Evolutionary conservation across 1,139 yeast species (phyloP).

Genomic region (Suhomyces terraborum): DNA sequence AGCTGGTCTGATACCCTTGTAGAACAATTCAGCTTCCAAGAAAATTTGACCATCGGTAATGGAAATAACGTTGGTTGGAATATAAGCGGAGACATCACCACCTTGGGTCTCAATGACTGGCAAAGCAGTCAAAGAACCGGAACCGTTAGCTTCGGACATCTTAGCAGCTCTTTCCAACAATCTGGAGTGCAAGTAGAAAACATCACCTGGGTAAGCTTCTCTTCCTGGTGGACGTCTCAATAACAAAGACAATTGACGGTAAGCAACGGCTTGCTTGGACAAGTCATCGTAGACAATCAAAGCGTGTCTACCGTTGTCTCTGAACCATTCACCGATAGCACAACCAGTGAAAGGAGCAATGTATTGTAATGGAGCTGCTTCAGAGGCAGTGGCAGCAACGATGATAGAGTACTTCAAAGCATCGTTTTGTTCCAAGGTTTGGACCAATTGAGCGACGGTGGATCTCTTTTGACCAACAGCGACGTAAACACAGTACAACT

Average conservation of each 20-base stretch:
- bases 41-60: constrained; percentile 97
- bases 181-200: constrained; percentile 95
- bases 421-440: constrained; percentile 97
- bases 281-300: constrained; percentile 96
- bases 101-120: constrained; percentile 98
- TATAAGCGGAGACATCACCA: constrained; percentile 98
- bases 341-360: constrained; percentile 99
- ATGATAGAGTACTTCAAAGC: constrained; percentile 97
- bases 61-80: constrained; percentile 96
- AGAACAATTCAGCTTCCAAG: constrained; percentile 99
- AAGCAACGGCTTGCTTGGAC: constrained; percentile 99
- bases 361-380: constrained; percentile 99
- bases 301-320: constrained; percentile 99
- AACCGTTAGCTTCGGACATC: constrained; percentile 88
- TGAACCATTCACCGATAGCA: constrained; percentile 99
- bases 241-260: constrained; percentile 98
- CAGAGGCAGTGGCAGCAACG: constrained; percentile 99
- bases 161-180: constrained; percentile 96
- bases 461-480: constrained; percentile 99
- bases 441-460: constrained; percentile 98
- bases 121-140: constrained; percentile 94
- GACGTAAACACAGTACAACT: constrained; percentile 99
- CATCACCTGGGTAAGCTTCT: constrained; percentile 98
- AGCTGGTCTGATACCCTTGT: constrained; percentile 99
- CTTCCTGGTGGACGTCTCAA: constrained; percentile 98